phyloP scores from a whole-genome alignment of 192 early-diverging fungal species.

The Cetraspora pellucida region DNA sequence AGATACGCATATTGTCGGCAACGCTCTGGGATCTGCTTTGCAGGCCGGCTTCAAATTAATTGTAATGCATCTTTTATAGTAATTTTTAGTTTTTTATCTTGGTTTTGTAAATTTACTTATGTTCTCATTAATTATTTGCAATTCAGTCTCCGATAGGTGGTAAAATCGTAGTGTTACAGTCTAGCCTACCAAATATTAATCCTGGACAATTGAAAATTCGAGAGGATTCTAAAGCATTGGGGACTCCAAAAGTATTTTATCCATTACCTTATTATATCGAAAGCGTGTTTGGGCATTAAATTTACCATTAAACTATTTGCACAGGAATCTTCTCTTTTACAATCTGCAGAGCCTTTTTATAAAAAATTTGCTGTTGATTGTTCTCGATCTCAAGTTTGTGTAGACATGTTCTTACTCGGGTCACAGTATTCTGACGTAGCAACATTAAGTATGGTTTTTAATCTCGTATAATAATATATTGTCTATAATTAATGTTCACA shows the following conservation, averaged over 20 bases:
- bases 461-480: neutral
- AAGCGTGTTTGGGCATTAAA: neutral
- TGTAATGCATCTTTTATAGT: constrained; percentile 41
- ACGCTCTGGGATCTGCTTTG: constrained; percentile 81
- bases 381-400: constrained; percentile 83
- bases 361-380: constrained; percentile 91
- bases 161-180: constrained; percentile 84
- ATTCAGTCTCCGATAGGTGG: constrained; percentile 78
- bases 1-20: constrained; percentile 76
- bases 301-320: neutral
- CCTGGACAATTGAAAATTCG: constrained; percentile 81
- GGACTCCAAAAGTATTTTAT: constrained; percentile 73
- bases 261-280: neutral
- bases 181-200: constrained; percentile 79
- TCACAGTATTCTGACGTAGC: constrained; percentile 85
- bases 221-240: constrained; percentile 84
- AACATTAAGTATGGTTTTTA: constrained; percentile 77
- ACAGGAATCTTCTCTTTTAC: constrained; percentile 78
- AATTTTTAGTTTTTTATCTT: neutral
- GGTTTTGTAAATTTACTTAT: neutral
- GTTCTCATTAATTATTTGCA: neutral
- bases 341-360: constrained; percentile 87
- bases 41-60: constrained; percentile 82
- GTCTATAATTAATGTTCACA: constrained; percentile 18
- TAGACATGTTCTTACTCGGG: constrained; percentile 89